A percentile compares a stretch with the other conserved stretches of the same genome.
These are phyloP conservation scores for Penicillium sp. DNA, from an alignment of 2,329 filamentous ascomycete genomes.

Conservation along the genomic window DNA sequence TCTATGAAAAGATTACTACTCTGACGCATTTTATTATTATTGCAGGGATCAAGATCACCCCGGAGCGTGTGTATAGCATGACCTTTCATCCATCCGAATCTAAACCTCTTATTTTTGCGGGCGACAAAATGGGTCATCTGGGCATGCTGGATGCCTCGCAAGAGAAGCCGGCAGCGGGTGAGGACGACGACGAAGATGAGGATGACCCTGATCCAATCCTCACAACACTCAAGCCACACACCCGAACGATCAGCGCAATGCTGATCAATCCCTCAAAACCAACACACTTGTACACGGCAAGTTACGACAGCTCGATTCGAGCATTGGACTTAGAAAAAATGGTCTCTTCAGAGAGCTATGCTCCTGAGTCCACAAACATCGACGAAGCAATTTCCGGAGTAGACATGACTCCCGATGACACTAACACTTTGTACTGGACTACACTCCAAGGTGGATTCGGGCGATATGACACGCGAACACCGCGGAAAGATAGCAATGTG, in stretches of 20 bases:
- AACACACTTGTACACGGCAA: conserved; percentile 76
- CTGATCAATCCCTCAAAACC: conserved; percentile 70
- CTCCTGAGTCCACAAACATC: conserved; percentile 64
- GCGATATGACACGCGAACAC: conserved; percentile 71
- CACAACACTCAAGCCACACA: conserved; percentile 84
- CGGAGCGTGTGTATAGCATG: conserved; percentile 81
- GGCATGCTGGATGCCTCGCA: conserved; percentile 77
- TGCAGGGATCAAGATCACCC: conserved; percentile 83
- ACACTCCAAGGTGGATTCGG: conserved; percentile 80
- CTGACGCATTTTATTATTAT: neutral
- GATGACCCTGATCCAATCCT: conserved; percentile 72
- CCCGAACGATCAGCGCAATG: conserved; percentile 82
- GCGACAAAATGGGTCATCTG: conserved; percentile 87
- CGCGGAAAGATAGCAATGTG: conserved; percentile 50
- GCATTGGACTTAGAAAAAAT: conserved; percentile 80
- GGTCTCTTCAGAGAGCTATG: conserved; percentile 76
- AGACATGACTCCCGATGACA: conserved; percentile 69
- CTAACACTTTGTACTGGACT: conserved; percentile 78
- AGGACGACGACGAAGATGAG: conserved; percentile 64
- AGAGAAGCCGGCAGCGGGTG: conserved; percentile 55
- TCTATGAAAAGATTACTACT: no score
- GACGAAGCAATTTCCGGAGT: conserved; percentile 82
- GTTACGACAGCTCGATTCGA: conserved; percentile 89
- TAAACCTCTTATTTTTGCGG: conserved; percentile 87
- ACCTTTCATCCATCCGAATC: conserved; percentile 83